Conservation (phyloP, 192 early-diverging fungal species). For the Coemansia sp. region DNA sequence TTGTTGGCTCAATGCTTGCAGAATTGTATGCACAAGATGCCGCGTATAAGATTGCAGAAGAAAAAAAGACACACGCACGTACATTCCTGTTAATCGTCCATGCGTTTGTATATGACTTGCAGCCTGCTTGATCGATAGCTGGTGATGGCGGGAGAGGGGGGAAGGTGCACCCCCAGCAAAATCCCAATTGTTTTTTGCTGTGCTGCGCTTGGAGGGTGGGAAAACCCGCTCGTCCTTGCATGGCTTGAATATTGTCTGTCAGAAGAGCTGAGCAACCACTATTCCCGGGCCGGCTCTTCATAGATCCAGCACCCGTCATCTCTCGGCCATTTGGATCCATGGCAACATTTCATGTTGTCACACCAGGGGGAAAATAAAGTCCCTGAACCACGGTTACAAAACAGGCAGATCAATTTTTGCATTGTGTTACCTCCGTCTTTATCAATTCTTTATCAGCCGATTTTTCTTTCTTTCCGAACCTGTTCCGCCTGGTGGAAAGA, state of each 20-base stretch:
- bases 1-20: not conserved
- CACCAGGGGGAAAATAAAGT: not conserved
- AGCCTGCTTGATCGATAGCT: not conserved
- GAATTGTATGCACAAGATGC: not conserved
- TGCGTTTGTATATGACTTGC: not conserved
- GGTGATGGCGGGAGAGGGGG: too few relatives aligned
- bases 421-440: too few relatives aligned
- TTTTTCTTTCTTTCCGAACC: not conserved
- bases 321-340: not conserved
- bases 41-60: too few relatives aligned
- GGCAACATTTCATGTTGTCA: not conserved
- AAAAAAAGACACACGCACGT: slow-evolving; percentile 1
- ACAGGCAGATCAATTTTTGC: not conserved
- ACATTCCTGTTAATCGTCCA: not conserved
- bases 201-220: not conserved
- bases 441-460: not conserved
- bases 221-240: not conserved
- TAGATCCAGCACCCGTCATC: not conserved
- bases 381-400: not conserved
- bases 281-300: not conserved
- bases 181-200: not conserved
- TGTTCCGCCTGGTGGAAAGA: not conserved
- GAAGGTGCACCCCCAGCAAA: too few relatives aligned
- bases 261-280: not conserved
- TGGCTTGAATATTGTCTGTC: not conserved